These are phyloP conservation scores for Candida tallmaniae DNA, from an alignment of 805 yeast species.

Conservation along the genomic window DNA sequence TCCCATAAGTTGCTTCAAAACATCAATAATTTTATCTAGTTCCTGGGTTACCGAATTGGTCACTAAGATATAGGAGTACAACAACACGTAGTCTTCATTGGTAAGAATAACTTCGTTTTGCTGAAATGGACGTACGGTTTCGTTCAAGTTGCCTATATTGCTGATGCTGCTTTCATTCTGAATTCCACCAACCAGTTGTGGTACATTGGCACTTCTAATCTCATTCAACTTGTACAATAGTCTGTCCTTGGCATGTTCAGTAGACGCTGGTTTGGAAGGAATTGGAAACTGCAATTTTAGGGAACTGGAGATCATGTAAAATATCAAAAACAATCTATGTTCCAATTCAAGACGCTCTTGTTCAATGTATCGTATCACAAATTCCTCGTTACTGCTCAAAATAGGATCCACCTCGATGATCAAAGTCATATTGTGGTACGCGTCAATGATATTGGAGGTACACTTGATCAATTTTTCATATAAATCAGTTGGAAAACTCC, in stretches of 20 bases:
- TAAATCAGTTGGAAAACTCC: constrained; percentile 54
- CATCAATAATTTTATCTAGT: constrained; percentile 50
- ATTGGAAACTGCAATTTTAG: constrained; percentile 71
- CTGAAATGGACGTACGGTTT: constrained; percentile 23
- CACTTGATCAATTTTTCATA: constrained; percentile 49
- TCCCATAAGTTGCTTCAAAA: constrained; percentile 60
- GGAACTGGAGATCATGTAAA: constrained; percentile 76
- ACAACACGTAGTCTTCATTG: constrained; percentile 71
- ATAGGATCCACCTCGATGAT: constrained; percentile 60
- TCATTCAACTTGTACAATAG: constrained; percentile 62
- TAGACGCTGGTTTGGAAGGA: constrained; percentile 73
- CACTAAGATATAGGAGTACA: constrained; percentile 72
- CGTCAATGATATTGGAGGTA: constrained; percentile 66
- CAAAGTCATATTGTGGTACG: constrained; percentile 67
- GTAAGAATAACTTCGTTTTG: constrained; percentile 30
- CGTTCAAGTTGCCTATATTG: constrained; percentile 54
- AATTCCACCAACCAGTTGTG: no score
- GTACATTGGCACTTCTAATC: constrained; percentile 31
- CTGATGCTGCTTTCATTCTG: constrained; percentile 61
- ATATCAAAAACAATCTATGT: constrained; percentile 66
- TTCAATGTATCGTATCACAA: constrained; percentile 49
- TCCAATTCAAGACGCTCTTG: constrained; percentile 66
- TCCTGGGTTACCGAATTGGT: constrained; percentile 64
- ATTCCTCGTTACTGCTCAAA: constrained; percentile 49
- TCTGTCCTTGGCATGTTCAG: constrained; percentile 68